Evolutionary conservation across 495 filamentous ascomycete species (phyloP).

Genomic region (Glonium stellatum): DNA sequence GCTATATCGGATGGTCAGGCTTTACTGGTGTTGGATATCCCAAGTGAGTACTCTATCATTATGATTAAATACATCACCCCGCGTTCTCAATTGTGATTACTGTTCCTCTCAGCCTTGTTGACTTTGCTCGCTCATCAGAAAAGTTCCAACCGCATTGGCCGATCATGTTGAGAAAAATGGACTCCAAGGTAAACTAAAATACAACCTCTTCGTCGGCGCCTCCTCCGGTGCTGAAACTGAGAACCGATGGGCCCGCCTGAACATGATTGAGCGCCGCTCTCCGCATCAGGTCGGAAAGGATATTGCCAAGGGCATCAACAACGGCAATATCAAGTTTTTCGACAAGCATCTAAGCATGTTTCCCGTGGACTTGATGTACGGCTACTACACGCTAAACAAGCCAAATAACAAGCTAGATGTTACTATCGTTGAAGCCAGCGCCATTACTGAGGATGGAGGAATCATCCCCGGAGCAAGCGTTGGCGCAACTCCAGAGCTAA

Average conservation of each 20-base stretch:
- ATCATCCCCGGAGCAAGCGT: conserved; percentile 86
- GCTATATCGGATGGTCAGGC: conserved; percentile 83
- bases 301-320: conserved; percentile 86
- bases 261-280: conserved; percentile 82
- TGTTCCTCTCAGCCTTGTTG: not conserved
- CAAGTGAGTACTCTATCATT: conserved; percentile 49
- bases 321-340: conserved; percentile 83
- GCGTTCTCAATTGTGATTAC: not conserved
- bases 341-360: conserved; percentile 94
- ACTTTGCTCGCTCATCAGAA: conserved; percentile 43
- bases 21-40: conserved; percentile 91
- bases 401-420: conserved; percentile 70
- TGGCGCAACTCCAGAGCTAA: conserved; percentile 75
- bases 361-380: conserved; percentile 74
- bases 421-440: conserved; percentile 77
- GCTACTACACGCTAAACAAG: conserved; percentile 47
- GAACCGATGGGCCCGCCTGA: conserved; percentile 75
- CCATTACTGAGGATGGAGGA: conserved; percentile 86
- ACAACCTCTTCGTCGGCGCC: conserved; percentile 81
- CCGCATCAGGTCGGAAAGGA: conserved; percentile 91
- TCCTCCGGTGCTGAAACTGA: conserved; percentile 87
- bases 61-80: not conserved
- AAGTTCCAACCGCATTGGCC: conserved; percentile 75
- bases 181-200: conserved; percentile 75
- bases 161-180: conserved; percentile 87